Evolutionary conservation across 2,329 filamentous ascomycete genomes (phyloP).

Genomic region (Colletotrichum lini): DNA sequence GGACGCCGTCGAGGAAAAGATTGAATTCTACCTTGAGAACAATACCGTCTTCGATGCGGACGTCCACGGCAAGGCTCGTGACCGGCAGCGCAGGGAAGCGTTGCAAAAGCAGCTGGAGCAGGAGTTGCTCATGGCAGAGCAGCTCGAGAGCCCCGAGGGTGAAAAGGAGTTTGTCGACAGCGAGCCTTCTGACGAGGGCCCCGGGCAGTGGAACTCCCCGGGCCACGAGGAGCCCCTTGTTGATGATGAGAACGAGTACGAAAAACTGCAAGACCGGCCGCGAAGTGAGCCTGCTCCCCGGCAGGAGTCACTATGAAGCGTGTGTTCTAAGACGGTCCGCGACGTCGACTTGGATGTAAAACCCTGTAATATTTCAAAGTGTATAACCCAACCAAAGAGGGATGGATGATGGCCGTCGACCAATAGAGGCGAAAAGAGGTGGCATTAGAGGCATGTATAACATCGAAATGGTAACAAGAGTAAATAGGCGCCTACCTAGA

Average conservation of each 20-base stretch:
- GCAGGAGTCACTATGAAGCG: neutral
- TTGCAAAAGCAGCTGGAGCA: conserved; percentile 40
- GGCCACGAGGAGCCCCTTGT: conserved; percentile 54
- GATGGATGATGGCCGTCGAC: neutral
- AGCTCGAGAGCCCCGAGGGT: conserved; percentile 38
- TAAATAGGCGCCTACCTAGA: neutral
- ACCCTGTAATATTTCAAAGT: neutral
- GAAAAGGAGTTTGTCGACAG: conserved; percentile 42
- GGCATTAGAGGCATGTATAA: neutral
- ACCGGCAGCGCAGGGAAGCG: conserved; percentile 23
- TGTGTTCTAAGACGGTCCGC: too few relatives aligned
- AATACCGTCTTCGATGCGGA: conserved; percentile 46
- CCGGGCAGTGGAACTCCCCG: conserved; percentile 52
- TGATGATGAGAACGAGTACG: conserved; percentile 31
- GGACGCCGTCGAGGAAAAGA: conserved; percentile 80
- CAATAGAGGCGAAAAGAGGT: neutral
- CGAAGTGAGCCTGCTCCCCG: neutral
- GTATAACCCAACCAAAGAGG: neutral
- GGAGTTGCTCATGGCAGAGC: conserved; percentile 50
- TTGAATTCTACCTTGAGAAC: conserved; percentile 72
- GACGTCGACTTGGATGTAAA: neutral
- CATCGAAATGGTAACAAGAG: neutral
- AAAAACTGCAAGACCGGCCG: conserved; percentile 20
- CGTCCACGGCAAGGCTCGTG: conserved; percentile 43
- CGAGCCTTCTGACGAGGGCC: conserved; percentile 42